phyloP scores from a whole-genome alignment of 2,329 filamentous ascomycete species.

The Phoma sp. region DNA sequence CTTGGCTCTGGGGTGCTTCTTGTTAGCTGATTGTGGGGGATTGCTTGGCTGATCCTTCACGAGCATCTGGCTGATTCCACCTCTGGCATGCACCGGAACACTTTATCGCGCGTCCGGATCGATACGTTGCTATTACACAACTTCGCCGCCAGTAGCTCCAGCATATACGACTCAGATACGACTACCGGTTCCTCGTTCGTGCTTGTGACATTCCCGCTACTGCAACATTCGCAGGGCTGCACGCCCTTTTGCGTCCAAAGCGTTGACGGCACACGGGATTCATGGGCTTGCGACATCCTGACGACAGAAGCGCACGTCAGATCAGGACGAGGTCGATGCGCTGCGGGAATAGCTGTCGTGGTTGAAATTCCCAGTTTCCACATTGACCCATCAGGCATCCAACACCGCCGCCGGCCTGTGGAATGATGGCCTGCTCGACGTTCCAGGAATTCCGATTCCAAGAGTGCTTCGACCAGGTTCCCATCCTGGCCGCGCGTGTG shows the following conservation, averaged over 20 bases:
- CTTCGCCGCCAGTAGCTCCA: neutral
- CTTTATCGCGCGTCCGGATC: neutral
- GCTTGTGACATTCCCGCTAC: neutral
- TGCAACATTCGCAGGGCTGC: slow-evolving; percentile 1
- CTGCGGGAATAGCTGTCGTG: slow-evolving; percentile 2
- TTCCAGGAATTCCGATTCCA: slow-evolving; percentile 2
- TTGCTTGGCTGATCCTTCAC: slow-evolving; percentile 12
- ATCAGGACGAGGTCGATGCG: slow-evolving; percentile 11
- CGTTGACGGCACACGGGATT: slow-evolving; percentile 10
- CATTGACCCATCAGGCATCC: neutral
- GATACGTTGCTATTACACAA: neutral
- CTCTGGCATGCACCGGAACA: neutral
- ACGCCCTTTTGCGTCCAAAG: slow-evolving; percentile 1
- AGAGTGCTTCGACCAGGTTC: neutral
- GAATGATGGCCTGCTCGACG: slow-evolving; percentile 1
- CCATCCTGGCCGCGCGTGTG: neutral
- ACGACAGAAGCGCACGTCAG: neutral
- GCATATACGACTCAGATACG: neutral
- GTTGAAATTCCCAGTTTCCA: neutral
- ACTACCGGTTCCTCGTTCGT: neutral
- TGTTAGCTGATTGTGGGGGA: slow-evolving; percentile 31
- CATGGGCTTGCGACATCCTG: slow-evolving; percentile 6
- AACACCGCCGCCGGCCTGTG: neutral
- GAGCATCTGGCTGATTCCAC: neutral
- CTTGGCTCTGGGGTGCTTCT: slow-evolving; percentile 10